Evolutionary conservation across 306 rosid species (phyloP).

Genomic region (Trichosanthes cucumerina): DNA sequence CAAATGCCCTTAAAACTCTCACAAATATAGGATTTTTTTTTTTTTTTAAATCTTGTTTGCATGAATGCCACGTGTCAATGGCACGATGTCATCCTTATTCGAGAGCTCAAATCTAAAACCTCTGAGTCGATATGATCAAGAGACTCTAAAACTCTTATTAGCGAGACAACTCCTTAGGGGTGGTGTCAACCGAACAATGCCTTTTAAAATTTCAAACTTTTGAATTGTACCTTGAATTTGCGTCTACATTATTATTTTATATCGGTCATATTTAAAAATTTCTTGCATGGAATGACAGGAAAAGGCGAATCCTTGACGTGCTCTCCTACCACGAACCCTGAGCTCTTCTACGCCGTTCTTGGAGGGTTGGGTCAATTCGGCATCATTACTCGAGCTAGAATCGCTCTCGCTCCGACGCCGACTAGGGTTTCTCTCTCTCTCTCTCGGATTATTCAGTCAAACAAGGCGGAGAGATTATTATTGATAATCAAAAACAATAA

Average conservation of each 20-base stretch:
- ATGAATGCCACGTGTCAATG: neutral
- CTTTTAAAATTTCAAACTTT: too few species aligned
- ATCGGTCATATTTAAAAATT: neutral
- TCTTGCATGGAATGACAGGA: constrained; percentile 20
- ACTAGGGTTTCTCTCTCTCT: constrained; percentile 24
- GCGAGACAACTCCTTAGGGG: too few species aligned
- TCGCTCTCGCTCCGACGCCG: constrained; percentile 55
- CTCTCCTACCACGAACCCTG: constrained; percentile 30
- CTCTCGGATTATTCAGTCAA: neutral
- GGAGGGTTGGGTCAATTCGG: constrained; percentile 98
- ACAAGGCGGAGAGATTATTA: neutral
- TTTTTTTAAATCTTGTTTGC: too few species aligned
- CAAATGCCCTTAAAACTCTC: neutral
- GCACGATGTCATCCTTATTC: too few species aligned
- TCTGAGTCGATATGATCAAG: too few species aligned
- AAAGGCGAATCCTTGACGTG: constrained; percentile 64
- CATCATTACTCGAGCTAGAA: constrained; percentile 74
- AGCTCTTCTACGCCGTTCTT: constrained; percentile 55
- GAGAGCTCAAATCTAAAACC: too few species aligned
- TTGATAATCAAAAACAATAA: neutral
- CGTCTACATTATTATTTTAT: too few species aligned
- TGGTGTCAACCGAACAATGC: too few species aligned
- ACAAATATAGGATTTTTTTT: neutral
- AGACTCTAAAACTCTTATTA: too few species aligned
- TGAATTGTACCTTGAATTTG: too few species aligned